A percentile compares a stretch with the other conserved stretches of the same genome.
Evolutionary conservation across 2,329 filamentous ascomycete species (phyloP).

Genomic region (Venturiaceae sp.): DNA sequence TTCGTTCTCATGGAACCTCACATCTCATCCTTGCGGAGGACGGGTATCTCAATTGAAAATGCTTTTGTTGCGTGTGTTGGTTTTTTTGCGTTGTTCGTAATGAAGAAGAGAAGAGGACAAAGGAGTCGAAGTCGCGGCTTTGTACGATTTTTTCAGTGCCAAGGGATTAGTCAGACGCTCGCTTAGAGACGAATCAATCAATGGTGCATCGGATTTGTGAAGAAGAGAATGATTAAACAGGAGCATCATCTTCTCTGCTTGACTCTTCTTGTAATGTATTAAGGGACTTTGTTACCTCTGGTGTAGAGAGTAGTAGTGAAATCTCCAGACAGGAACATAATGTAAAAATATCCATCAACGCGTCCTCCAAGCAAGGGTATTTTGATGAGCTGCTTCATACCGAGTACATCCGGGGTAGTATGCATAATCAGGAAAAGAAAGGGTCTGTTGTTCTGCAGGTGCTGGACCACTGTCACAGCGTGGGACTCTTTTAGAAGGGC

Average conservation of each 20-base stretch:
- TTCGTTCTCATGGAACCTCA: constrained; percentile 45
- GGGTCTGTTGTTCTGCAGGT: not conserved
- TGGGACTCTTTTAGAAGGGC: not conserved
- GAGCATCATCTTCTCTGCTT: too few species aligned
- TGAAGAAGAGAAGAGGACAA: constrained; percentile 31
- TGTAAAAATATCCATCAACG: too few species aligned
- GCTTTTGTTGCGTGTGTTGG: constrained; percentile 46
- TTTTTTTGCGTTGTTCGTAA: constrained; percentile 48
- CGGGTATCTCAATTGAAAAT: constrained; percentile 42
- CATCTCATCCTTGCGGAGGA: constrained; percentile 19
- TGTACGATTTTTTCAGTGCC: not conserved
- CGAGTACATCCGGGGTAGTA: not conserved
- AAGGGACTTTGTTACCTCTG: too few species aligned
- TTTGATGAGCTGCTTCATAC: not conserved
- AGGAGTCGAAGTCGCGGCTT: constrained; percentile 8
- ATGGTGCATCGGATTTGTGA: too few species aligned
- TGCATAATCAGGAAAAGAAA: not conserved
- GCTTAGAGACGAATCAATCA: too few species aligned
- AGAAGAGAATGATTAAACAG: too few species aligned
- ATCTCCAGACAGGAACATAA: too few species aligned
- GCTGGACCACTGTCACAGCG: not conserved
- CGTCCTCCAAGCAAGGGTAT: not conserved
- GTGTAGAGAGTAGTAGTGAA: too few species aligned
- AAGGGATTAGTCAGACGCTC: too few species aligned
- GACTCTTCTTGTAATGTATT: too few species aligned